Conservation (phyloP, 768 basidiomycete genomes). For the Termitomyces sp. region DNA sequence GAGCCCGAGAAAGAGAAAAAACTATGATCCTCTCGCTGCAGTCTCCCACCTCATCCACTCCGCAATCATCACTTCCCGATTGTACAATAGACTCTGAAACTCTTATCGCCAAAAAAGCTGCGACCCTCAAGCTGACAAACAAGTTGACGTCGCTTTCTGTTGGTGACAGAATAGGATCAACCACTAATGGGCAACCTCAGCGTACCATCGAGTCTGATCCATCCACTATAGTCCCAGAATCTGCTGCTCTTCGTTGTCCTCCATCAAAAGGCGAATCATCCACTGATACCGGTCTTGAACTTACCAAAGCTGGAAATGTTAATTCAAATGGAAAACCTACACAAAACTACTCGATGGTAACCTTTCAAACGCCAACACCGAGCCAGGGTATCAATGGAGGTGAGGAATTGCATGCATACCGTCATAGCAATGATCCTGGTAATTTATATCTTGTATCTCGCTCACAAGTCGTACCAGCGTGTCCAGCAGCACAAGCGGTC, state of each 20-base stretch:
- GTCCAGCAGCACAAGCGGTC: constrained; percentile 21
- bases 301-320: background rate
- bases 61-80: constrained; percentile 5
- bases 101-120: background rate
- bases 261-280: background rate
- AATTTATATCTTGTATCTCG: constrained; percentile 18
- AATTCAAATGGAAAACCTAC: background rate
- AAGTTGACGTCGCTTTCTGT: constrained; percentile 12
- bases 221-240: background rate
- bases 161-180: constrained; percentile 10
- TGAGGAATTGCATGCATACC: constrained; percentile 15
- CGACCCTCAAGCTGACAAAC: constrained; percentile 7
- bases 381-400: background rate
- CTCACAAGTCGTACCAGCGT: constrained; percentile 13
- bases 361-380: background rate
- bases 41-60: constrained; percentile 4
- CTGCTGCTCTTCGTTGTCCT: constrained; percentile 1
- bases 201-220: background rate
- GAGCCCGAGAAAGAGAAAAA: constrained; percentile 17
- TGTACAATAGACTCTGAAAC: background rate
- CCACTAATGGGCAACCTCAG: background rate
- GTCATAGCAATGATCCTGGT: constrained; percentile 21
- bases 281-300: background rate
- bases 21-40: constrained; percentile 1
- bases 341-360: background rate